Evolutionary conservation across 2,329 filamentous ascomycete genomes (phyloP).

Genomic region (Dryadomyces sulphureus): DNA sequence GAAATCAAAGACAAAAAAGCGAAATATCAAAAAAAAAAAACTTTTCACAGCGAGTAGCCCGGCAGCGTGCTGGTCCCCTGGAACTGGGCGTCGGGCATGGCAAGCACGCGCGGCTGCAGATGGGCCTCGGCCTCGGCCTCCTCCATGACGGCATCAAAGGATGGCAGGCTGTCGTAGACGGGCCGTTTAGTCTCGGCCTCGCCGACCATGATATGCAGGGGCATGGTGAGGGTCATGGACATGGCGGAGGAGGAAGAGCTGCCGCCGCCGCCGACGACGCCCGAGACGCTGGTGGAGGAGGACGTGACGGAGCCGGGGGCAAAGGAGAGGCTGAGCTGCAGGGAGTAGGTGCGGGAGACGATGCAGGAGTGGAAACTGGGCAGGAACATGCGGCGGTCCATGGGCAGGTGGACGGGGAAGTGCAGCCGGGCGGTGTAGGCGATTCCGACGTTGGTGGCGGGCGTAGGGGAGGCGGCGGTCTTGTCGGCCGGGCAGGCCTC

Average conservation of each 20-base stretch:
- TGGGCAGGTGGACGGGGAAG: conserved; percentile 33
- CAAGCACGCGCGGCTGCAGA: conserved; percentile 27
- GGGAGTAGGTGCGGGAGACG: conserved; percentile 36
- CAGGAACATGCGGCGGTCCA: conserved; percentile 32
- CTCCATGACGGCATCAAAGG: conserved; percentile 33
- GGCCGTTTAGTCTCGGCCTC: neutral
- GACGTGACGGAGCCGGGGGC: conserved; percentile 21
- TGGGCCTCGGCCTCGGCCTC: conserved; percentile 28
- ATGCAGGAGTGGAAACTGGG: conserved; percentile 46
- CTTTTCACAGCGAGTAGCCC: conserved; percentile 10
- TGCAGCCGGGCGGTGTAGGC: conserved; percentile 27
- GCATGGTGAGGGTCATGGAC: conserved; percentile 7
- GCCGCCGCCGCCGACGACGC: conserved; percentile 2
- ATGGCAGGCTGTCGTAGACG: conserved; percentile 23
- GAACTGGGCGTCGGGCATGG: conserved; percentile 14
- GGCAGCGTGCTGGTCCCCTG: conserved; percentile 14
- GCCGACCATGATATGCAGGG: conserved; percentile 7
- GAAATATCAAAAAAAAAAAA: neutral
- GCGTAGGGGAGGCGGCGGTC: too few species aligned
- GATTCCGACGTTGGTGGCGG: conserved; percentile 12
- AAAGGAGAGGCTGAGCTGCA: conserved; percentile 28
- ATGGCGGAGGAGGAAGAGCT: neutral
- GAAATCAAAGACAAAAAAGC: neutral
- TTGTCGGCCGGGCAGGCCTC: neutral
- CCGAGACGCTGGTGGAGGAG: conserved; percentile 18